Conservation (phyloP, 2,329 filamentous ascomycete species). For the Apiospora kogelbergensis region DNA sequence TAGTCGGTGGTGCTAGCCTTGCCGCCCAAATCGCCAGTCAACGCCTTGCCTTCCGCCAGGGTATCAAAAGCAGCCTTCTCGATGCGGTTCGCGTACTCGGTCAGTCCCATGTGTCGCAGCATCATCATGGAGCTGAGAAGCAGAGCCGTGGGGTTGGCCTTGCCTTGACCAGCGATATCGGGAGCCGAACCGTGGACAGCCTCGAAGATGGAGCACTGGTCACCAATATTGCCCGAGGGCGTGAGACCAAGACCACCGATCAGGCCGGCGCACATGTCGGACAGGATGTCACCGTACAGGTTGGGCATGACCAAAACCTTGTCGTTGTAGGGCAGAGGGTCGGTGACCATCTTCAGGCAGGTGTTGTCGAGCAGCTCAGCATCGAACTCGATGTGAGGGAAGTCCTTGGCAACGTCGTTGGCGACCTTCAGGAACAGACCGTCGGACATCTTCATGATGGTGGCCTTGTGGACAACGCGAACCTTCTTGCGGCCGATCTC, state of each 20-base stretch:
- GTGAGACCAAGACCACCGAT: slow-evolving; percentile 97
- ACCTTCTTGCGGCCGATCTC: slow-evolving; percentile 95
- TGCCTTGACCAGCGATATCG: slow-evolving; percentile 92
- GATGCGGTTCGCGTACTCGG: slow-evolving; percentile 80
- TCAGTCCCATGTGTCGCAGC: slow-evolving; percentile 96
- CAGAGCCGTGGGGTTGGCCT: slow-evolving; percentile 96
- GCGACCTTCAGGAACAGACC: slow-evolving; percentile 94
- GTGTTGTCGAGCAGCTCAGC: slow-evolving; percentile 98
- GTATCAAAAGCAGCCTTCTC: slow-evolving; percentile 95
- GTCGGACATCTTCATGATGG: slow-evolving; percentile 99
- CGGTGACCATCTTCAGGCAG: slow-evolving; percentile 97
- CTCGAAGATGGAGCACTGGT: slow-evolving; percentile 99
- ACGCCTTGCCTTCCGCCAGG: slow-evolving; percentile 89
- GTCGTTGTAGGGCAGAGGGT: slow-evolving; percentile 96
- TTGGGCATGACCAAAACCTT: slow-evolving; percentile 99
- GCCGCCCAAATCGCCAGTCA: slow-evolving; percentile 95
- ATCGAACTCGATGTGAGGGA: slow-evolving; percentile 93
- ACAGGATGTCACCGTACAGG: slow-evolving; percentile 98
- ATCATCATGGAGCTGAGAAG: slow-evolving; percentile 98
- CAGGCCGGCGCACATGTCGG: slow-evolving; percentile 98
- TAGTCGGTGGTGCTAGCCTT: slow-evolving; percentile 96
- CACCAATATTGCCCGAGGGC: slow-evolving; percentile 96
- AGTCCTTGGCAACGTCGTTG: slow-evolving; percentile 87
- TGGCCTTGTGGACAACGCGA: slow-evolving; percentile 98
- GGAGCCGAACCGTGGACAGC: slow-evolving; percentile 97